phyloP scores from a whole-genome alignment of 352 stramenopile species.

The Globisporangium perplexum region DNA sequence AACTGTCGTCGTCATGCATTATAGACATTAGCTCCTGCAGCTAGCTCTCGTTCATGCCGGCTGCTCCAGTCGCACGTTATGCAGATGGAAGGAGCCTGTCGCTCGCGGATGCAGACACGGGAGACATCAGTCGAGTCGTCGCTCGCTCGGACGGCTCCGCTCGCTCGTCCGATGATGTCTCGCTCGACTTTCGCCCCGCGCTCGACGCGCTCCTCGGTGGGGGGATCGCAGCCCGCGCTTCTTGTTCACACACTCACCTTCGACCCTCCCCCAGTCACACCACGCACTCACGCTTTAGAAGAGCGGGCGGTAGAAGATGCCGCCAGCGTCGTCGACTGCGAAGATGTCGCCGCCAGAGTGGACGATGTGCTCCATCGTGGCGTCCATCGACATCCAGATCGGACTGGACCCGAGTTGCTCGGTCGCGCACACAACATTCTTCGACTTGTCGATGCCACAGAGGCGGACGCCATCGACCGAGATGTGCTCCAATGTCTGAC shows the following conservation, averaged over 20 bases:
- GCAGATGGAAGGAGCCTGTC: neutral
- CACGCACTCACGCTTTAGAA: neutral
- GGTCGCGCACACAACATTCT: constrained; percentile 13
- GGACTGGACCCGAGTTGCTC: constrained; percentile 4
- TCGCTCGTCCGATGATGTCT: too few relatives aligned
- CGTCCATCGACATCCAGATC: constrained; percentile 7
- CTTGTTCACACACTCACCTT: neutral
- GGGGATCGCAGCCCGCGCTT: neutral
- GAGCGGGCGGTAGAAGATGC: constrained; percentile 7
- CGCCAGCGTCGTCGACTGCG: neutral
- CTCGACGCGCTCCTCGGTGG: neutral
- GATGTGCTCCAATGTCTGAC: constrained; percentile 6
- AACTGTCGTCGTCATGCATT: too few relatives aligned
- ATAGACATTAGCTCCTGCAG: too few relatives aligned
- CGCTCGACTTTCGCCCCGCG: neutral
- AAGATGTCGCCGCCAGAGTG: constrained; percentile 14
- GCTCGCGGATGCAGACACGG: neutral
- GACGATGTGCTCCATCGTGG: constrained; percentile 7
- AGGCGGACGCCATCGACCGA: constrained; percentile 14
- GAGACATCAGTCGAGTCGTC: neutral
- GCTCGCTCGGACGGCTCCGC: too few relatives aligned
- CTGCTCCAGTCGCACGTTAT: neutral
- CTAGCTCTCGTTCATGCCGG: too few relatives aligned
- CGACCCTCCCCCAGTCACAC: neutral
- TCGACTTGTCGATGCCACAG: constrained; percentile 11